Base-by-base conservation (phyloP, 805 yeast genomes). In the Suhomyces faveliae region DNA sequence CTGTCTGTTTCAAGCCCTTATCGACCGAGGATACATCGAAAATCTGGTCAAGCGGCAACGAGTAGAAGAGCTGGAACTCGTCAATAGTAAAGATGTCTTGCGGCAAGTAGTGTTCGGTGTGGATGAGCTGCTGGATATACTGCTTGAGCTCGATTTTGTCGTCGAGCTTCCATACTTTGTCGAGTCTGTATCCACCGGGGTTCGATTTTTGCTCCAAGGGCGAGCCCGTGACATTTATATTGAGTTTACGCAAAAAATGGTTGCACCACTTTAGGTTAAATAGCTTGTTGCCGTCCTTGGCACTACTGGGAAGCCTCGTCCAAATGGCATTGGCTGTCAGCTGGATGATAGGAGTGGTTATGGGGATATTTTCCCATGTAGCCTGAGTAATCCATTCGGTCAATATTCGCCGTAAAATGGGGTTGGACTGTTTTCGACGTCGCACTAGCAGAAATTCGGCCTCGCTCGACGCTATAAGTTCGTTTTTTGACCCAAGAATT, bases 321-420 rank as follows among this genome's bases (percentile, higher is more conserved):
- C 88, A 83, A 24, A 83, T 78, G 6, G 82, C 76, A 39, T 76
- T 72, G 3, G 88, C 86, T 2, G 87, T 79, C 60, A 78, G 79
- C 54, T 81, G 84, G 33, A 83, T 71, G 13, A 82, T 80, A 0
- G 86, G 85, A 0, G 84, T 76, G 0, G 86, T 79, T 2, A 83
- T 76, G 2, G 87, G 87, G 29, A 82, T 79, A 42, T 76, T 78
- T 57, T 80, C 84, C 87, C 88, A 83, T 2, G 77, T 76, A 20
- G 83, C 79, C 58, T 83, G 87, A 0, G 83, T 75, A 35, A 83
- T 79, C 87, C 87, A 83, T 59, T 83, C 87, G n/a, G 81, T 76
- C 38, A 83, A 61, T n/a, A 83, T 81, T 40, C 76, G 74, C 30
- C 87, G 64, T 11, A 83, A 69, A 20, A 83, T 59, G 9, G 79